Conservation (phyloP, 2,329 filamentous ascomycete species). For the Venturia pyrina region DNA sequence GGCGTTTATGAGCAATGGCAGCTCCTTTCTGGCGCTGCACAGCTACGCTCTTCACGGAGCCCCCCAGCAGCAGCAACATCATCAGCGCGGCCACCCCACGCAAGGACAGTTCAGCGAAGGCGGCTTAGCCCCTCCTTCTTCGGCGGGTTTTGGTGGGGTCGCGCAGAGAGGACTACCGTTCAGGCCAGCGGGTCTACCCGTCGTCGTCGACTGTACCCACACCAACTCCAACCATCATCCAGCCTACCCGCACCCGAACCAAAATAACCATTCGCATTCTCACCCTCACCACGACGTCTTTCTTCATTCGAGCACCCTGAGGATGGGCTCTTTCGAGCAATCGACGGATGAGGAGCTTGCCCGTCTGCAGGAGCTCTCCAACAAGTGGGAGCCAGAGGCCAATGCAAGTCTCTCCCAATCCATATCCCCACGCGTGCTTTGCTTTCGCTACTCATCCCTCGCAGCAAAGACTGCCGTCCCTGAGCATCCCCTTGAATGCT, state of each 20-base stretch:
- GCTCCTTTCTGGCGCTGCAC: not conserved
- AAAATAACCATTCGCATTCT: constrained; percentile 14
- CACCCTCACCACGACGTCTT: constrained; percentile 14
- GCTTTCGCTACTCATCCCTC: not conserved
- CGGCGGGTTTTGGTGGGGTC: not conserved
- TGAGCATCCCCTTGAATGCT: not conserved
- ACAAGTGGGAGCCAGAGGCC: constrained; percentile 48
- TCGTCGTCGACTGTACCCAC: constrained; percentile 2
- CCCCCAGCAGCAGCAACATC: not conserved
- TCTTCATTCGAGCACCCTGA: constrained; percentile 16
- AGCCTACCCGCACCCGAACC: constrained; percentile 4
- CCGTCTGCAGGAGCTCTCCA: constrained; percentile 51
- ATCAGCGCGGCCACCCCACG: not conserved
- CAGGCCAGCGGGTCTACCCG: constrained; percentile 13
- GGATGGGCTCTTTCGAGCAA: constrained; percentile 27
- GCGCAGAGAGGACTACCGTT: constrained; percentile 5
- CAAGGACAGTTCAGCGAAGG: not conserved
- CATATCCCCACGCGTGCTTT: not conserved
- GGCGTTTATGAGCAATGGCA: constrained; percentile 2
- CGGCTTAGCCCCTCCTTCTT: not conserved
- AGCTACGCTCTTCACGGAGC: not conserved
- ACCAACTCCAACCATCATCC: constrained; percentile 5
- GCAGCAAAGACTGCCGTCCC: not conserved
- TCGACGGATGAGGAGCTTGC: constrained; percentile 46
- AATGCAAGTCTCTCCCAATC: constrained; percentile 34